Base-by-base conservation (phyloP, 768 basidiomycete species). In the Lenzites betulinus region DNA sequence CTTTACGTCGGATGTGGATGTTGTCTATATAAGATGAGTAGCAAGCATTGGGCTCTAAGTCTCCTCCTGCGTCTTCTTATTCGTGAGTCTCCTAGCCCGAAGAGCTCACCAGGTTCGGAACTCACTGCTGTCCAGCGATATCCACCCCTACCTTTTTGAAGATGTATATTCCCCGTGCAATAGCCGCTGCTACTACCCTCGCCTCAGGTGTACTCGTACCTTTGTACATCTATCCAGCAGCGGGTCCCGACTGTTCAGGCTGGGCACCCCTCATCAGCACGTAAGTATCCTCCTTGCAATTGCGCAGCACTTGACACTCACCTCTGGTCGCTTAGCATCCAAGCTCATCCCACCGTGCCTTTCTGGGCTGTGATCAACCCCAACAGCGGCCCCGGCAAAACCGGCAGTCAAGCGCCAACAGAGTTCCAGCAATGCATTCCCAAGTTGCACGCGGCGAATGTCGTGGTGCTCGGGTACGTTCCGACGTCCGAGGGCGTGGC, bases 301-400 rank as follows among this genome's bases (percentile, higher is more conserved):
- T n/a, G 9, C 44, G 44, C 44, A 18, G 26, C 38, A 22, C n/a
- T n/a, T n/a, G n/a, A 9, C 46, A 25, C 46, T 48, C 25, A 30
- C 20, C 26, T 18, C 18, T 47, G 15, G 18, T 18, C 26, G 18
- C 36, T 8, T 20, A 76, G 74, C 13, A 70, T 76, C 51, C 46
- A 67, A 2, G 62, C 67, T 15, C 60, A 74, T 54, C 66, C 70
- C 7, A 64, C 55, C 2, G 58, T 74, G 7, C 68, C 69, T 4
- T 76, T 74, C 66, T 63, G 66, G 54, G 36, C 75, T 33, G 58
- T 77, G 33, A 61, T 74, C 28, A 74, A 77, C 59, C 75, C 75
- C 0, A 54, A 58, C 51, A 73, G 68, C 28, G 74, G 75, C 1
- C 75, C 75, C 4, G 74, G 72, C 4, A 57, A 54, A 0, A n/a